Evolutionary conservation across 129 eudicot species (phyloP).

Genomic region (Tanacetum coccineum): DNA sequence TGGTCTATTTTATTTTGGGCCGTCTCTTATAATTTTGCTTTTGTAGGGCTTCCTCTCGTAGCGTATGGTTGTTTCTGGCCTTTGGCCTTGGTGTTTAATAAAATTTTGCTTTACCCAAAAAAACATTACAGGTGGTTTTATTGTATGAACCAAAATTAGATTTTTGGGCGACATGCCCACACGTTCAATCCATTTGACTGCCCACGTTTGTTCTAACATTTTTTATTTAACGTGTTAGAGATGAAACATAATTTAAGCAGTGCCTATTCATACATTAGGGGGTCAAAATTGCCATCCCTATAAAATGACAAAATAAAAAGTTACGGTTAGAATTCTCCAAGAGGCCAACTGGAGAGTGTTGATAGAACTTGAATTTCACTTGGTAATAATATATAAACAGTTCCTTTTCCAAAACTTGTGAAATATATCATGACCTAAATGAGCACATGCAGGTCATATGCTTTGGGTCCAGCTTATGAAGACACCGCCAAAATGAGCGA

Average conservation of each 20-base stretch:
- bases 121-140: neutral
- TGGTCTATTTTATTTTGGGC: too few relatives aligned
- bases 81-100: too few relatives aligned
- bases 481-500: conserved; percentile 52
- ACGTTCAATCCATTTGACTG: neutral
- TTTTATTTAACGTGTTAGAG: neutral
- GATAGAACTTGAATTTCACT: neutral
- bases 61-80: too few relatives aligned
- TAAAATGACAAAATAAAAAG: too few relatives aligned
- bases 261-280: neutral
- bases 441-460: conserved; percentile 73
- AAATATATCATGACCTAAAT: conserved; percentile 16
- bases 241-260: neutral
- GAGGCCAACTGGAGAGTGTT: neutral
- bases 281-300: neutral
- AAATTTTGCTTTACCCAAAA: neutral
- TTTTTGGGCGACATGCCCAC: too few relatives aligned
- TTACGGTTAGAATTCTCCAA: too few relatives aligned
- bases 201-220: neutral
- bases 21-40: too few relatives aligned
- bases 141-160: neutral
- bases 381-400: neutral
- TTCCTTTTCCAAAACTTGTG: neutral
- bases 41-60: too few relatives aligned
- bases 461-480: conserved; percentile 65